phyloP scores from a whole-genome alignment of 176 grass and related monocot genomes.

The Pharus latifolius region DNA sequence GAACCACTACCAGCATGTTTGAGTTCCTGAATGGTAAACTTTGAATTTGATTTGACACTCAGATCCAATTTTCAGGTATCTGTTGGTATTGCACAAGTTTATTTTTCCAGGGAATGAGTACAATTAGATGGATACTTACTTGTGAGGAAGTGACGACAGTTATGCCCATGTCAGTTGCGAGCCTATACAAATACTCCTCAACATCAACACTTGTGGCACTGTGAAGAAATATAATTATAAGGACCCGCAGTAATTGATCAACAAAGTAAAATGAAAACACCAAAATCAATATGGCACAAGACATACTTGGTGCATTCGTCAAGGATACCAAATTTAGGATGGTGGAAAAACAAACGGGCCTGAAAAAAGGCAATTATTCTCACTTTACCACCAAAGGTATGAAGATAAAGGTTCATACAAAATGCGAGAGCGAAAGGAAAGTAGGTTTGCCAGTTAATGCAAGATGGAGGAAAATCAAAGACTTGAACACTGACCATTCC shows the following conservation, averaged over 20 bases:
- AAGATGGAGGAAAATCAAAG: neutral
- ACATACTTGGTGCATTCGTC: constrained; percentile 58
- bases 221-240: constrained; percentile 1
- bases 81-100: too few species aligned
- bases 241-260: neutral
- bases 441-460: neutral
- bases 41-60: too few species aligned
- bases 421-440: neutral
- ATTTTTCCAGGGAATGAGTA: neutral
- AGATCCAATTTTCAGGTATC: too few species aligned
- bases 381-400: neutral
- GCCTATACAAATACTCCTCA: constrained; percentile 50
- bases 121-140: constrained; percentile 9
- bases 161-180: constrained; percentile 50
- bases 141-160: constrained; percentile 53
- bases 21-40: too few species aligned
- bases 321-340: constrained; percentile 43
- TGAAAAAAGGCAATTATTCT: constrained; percentile 13
- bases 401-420: neutral
- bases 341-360: constrained; percentile 53
- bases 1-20: too few species aligned
- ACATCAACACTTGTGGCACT: constrained; percentile 60
- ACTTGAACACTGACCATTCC: constrained; percentile 37
- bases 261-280: neutral
- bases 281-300: neutral